Percentiles rank a stretch among this genome's conserved stretches.
These are phyloP conservation scores for Microcyclospora tardicrescens DNA, from an alignment of 2,329 filamentous ascomycete genomes.

Conservation along the genomic window DNA sequence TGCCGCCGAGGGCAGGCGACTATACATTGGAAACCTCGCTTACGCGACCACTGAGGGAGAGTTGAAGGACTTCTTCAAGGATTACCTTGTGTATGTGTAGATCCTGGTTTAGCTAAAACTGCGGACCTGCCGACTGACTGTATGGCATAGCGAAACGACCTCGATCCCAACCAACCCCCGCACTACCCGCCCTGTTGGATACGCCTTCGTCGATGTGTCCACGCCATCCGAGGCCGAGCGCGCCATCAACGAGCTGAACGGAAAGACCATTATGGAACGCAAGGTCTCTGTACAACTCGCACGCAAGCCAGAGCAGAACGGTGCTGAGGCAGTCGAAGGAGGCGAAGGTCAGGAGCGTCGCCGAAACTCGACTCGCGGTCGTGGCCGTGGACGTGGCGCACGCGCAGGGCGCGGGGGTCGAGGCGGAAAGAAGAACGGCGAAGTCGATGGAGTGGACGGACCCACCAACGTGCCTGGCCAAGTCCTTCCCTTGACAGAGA, in stretches of 20 bases:
- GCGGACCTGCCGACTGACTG: constrained; percentile 10
- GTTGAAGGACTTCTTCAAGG: constrained; percentile 99
- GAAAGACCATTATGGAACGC: constrained; percentile 94
- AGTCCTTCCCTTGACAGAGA: constrained; percentile 37
- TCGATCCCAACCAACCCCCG: constrained; percentile 99
- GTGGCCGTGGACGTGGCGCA: constrained; percentile 47
- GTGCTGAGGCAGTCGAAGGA: constrained; percentile 65
- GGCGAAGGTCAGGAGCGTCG: constrained; percentile 51
- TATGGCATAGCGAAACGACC: constrained; percentile 67
- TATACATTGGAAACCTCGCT: constrained; percentile 99
- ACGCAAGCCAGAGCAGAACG: constrained; percentile 83
- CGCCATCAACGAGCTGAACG: constrained; percentile 88
- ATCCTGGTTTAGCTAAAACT: neutral
- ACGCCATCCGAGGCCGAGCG: constrained; percentile 90
- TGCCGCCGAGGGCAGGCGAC: constrained; percentile 95
- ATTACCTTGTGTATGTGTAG: constrained; percentile 87
- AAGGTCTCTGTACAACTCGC: constrained; percentile 99
- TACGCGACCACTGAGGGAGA: constrained; percentile 99
- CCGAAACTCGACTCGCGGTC: constrained; percentile 43
- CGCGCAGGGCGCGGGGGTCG: constrained; percentile 51
- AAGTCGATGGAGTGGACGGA: constrained; percentile 33
- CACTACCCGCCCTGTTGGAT: constrained; percentile 94
- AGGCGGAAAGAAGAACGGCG: constrained; percentile 35
- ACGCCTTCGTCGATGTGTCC: constrained; percentile 96
- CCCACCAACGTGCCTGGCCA: constrained; percentile 40